These are phyloP conservation scores for Penicillium cosmopolitanum DNA, from an alignment of 495 filamentous ascomycete species.

Conservation along the genomic window DNA sequence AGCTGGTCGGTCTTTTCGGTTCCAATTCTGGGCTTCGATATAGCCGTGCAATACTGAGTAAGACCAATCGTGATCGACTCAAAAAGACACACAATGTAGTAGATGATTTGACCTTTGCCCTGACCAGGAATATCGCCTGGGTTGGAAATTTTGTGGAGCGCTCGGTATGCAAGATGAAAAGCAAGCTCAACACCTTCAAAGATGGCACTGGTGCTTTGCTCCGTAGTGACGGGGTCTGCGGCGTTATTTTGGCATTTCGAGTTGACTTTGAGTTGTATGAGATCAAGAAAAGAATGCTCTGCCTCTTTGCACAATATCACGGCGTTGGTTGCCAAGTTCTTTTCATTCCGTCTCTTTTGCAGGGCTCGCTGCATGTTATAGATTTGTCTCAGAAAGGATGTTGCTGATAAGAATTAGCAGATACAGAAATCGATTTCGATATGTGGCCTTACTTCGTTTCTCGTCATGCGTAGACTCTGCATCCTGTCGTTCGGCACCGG, in stretches of 20 bases:
- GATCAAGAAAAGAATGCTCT: constrained; percentile 21
- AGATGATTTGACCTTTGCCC: constrained; percentile 34
- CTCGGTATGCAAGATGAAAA: constrained; percentile 30
- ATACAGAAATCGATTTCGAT: background rate
- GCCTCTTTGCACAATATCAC: constrained; percentile 34
- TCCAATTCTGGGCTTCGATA: constrained; percentile 10
- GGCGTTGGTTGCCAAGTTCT: constrained; percentile 26
- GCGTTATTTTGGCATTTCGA: background rate
- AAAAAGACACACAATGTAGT: constrained; percentile 47
- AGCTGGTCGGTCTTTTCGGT: background rate
- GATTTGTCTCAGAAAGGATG: constrained; percentile 39
- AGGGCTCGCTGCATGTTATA: constrained; percentile 37
- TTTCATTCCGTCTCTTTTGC: constrained; percentile 30
- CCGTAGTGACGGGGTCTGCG: background rate
- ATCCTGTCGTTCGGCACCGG: background rate
- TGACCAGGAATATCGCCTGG: constrained; percentile 18
- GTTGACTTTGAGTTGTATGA: constrained; percentile 10
- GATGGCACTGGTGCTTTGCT: constrained; percentile 15
- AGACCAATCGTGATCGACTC: constrained; percentile 40
- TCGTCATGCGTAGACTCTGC: background rate
- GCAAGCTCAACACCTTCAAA: constrained; percentile 29
- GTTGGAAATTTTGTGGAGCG: constrained; percentile 36
- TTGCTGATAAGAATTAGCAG: constrained; percentile 3
- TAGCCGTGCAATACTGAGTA: constrained; percentile 29
- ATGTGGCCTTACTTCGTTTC: background rate